Conservation (phyloP, 139 green algal species). For the Bryopsis sp. region DNA sequence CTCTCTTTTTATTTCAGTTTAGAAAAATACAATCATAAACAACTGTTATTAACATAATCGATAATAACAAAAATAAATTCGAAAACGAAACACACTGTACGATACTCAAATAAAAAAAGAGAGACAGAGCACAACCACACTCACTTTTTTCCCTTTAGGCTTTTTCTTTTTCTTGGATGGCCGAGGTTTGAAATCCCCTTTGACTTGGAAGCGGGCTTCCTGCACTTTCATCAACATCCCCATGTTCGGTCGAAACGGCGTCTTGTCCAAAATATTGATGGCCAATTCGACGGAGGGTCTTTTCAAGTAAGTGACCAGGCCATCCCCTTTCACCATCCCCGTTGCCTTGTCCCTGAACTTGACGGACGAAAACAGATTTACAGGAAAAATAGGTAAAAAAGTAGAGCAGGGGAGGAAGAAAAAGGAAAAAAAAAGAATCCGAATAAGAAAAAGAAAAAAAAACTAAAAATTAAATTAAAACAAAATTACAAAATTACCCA, state of each 20-base stretch:
- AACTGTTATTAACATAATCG: too few species aligned
- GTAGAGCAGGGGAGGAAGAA: background rate
- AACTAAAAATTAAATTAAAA: too few species aligned
- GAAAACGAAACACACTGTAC: too few species aligned
- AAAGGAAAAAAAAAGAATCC: too few species aligned
- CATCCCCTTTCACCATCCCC: slow-evolving; percentile 75
- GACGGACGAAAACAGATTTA: background rate
- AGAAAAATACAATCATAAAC: too few species aligned
- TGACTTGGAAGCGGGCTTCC: slow-evolving; percentile 14
- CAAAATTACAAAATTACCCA: too few species aligned
- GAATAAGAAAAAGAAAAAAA: too few species aligned
- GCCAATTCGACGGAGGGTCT: slow-evolving; percentile 69
- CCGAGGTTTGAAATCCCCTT: background rate
- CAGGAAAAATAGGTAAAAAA: slow-evolving; percentile 1
- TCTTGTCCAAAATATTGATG: slow-evolving; percentile 62
- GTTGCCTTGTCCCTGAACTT: slow-evolving; percentile 45
- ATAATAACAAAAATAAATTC: too few species aligned
- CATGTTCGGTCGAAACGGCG: slow-evolving; percentile 41
- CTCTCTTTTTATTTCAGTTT: too few species aligned
- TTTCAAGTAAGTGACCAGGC: slow-evolving; percentile 83
- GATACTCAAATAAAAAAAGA: too few species aligned
- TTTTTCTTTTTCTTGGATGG: slow-evolving; percentile 43
- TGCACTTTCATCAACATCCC: slow-evolving; percentile 3
- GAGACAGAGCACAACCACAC: too few species aligned
- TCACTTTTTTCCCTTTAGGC: too few species aligned